Evolutionary conservation across 768 basidiomycete species (phyloP), one percentile per base, ranked within the genome.

Genomic region (Holtermannia corniformis): DNA sequence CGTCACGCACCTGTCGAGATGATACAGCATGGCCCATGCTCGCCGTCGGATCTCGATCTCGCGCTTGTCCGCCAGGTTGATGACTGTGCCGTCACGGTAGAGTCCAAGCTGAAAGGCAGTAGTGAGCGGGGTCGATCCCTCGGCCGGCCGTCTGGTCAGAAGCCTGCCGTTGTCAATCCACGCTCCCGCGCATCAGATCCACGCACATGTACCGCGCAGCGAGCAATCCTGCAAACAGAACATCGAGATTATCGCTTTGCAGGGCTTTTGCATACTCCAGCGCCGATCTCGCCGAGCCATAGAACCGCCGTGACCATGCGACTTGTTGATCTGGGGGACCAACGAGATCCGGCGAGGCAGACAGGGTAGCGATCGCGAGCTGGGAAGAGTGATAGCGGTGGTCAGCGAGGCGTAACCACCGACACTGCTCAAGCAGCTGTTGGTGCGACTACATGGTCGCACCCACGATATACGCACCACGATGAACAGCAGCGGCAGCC

Each of bases 21-120:
- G 71, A 47, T 72, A 71, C 22, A 71, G 54, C 65, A 67, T 65
- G 2, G 69, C 61, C 70, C 71, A 74, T 26, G 69, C 68, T 50
- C 73, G 49, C 27, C 73, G 57, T 21, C 73, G 58, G 41, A 74
- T 57, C 54, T 74, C 73, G 28, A 74, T 61, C 54, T 74, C 73
- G 26, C 64, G 59, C 59, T 71, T 70, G 48, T 72, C 68, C 10
- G 59, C 55, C 4, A 74, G 51, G 44, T 72, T 72, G 4, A 74
- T 55, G 10, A 72, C 62, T 0, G 63, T 68, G 7, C 73, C 73
- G 47, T 74, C 73, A 12, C 73, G 59, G 45, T 74, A 74, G 10
- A 74, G 55, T 47, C 73, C 73, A 1, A 72, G 62, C 54, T 74
- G 73, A 49, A 72, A 70, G 2, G 71, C 71, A n/a, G 70, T 70